Conservation (phyloP, 805 yeast species). For the Kluyveromyces wickerhamii region DNA sequence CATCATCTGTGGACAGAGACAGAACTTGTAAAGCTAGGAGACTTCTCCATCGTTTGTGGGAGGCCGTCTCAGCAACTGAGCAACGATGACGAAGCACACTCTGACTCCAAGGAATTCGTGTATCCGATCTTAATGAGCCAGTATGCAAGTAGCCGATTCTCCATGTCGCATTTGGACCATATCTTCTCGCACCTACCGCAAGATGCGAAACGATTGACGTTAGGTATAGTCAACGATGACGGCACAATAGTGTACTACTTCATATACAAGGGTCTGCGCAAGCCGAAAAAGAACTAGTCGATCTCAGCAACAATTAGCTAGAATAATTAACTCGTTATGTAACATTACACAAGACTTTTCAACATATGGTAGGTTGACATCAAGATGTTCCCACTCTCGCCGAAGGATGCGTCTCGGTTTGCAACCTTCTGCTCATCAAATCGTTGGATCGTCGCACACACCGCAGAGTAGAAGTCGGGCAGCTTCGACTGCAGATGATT, state of each 20-base stretch:
- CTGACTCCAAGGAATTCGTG: conserved; percentile 17
- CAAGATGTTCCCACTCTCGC: conserved; percentile 24
- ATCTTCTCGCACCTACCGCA: conserved; percentile 16
- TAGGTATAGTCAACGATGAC: conserved; percentile 55
- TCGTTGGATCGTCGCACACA: conserved; percentile 7
- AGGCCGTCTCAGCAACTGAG: conserved; percentile 18
- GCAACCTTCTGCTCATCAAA: conserved; percentile 5
- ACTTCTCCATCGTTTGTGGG: conserved; percentile 17
- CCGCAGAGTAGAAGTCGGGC: conserved; percentile 8
- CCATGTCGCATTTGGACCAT: conserved; percentile 19
- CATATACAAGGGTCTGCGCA: conserved; percentile 55
- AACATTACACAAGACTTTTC: conserved; percentile 3
- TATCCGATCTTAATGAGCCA: conserved; percentile 27
- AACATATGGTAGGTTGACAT: conserved; percentile 18
- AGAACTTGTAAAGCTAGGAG: conserved; percentile 8
- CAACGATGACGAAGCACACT: conserved; percentile 15
- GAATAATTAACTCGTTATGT: no score
- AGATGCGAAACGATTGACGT: conserved; percentile 35
- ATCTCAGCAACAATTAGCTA: no score
- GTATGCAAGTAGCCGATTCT: conserved; percentile 16
- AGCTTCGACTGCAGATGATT: conserved; percentile 11
- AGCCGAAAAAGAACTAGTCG: conserved; percentile 55
- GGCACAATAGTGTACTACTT: conserved; percentile 67
- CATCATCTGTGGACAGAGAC: conserved; percentile 25
- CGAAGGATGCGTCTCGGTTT: conserved; percentile 18